Evolutionary conservation across 108 stramenopile species (phyloP), one percentile per base, ranked within the genome.

Genomic region (Epipyxis sp.): DNA sequence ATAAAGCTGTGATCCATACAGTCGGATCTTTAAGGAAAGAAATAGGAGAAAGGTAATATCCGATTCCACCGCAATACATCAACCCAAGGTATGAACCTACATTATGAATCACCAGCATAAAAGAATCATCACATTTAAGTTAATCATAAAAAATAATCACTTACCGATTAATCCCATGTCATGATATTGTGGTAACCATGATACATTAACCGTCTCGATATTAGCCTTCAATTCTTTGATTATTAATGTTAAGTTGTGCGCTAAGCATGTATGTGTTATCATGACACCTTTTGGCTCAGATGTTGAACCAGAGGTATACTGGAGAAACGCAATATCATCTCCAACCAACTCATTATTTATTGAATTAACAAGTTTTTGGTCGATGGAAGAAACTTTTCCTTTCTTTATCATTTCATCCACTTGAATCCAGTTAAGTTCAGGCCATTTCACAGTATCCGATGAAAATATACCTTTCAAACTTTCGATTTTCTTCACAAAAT

Each of bases 121-220:
- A 6, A 50, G 20, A 13, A 74, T 13, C 6, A 42, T 35, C 10
- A 74, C 29, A 34, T 74, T 37, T 29, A 37, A 32, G 61, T 32
- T 37, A 65, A 65, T 65, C 61, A 65, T 37, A 13, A 54, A 10
- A 57, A 54, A 10, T 39, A 57, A 29, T 13, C 25, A 74, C 50
- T 35, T 74, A 74, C 97, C 99, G 69, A 99, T 98, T 44, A 98
- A 86, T 27, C 97, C 99, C 99, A 99, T 99, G 81, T 99, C 99
- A 79, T 99, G 99, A 83, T 99, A 99, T 86, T 98, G 98, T 0
- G 94, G 99, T n/a, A 99, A 87, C 97, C 99, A 99, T 1, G 91
- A 94, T 1, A 94, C 97, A 39, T 93, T 94, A 13, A 91, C 85
- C 0, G 98, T 98, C 67, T 88, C 88, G 20, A 82, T 59, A 1